These are phyloP conservation scores for Rhamnella rubrinervis DNA, from an alignment of 331 rosid genomes.

Conservation along the genomic window DNA sequence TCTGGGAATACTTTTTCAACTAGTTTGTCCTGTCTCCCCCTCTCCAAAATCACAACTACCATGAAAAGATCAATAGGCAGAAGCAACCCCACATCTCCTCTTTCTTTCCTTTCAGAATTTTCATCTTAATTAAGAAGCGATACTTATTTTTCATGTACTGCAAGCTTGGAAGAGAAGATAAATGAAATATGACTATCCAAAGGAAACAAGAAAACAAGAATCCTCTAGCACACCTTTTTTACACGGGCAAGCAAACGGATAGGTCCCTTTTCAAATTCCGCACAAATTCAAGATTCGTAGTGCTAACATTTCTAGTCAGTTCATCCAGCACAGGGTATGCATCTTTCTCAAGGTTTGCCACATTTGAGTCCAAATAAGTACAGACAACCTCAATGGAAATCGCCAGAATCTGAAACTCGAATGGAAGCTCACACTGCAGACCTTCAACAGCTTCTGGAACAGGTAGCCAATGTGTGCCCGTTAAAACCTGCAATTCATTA, in stretches of 20 bases:
- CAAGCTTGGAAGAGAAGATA: background rate
- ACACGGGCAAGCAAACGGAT: slow-evolving; percentile 84
- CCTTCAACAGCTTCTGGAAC: slow-evolving; percentile 56
- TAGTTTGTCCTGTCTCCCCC: too few species aligned
- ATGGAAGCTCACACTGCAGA: slow-evolving; percentile 78
- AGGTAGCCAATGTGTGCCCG: slow-evolving; percentile 54
- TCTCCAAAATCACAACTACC: too few species aligned
- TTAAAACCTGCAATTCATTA: slow-evolving; percentile 38
- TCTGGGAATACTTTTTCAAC: too few species aligned
- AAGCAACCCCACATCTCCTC: background rate
- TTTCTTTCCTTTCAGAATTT: background rate
- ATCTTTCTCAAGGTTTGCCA: slow-evolving; percentile 76
- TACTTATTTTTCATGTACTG: background rate
- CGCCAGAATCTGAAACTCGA: slow-evolving; percentile 94
- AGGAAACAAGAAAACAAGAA: background rate
- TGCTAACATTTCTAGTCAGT: slow-evolving; percentile 86
- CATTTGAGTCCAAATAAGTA: slow-evolving; percentile 65
- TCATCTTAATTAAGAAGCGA: background rate
- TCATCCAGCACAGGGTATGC: slow-evolving; percentile 93
- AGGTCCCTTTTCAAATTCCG: slow-evolving; percentile 88
- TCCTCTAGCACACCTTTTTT: slow-evolving; percentile 62
- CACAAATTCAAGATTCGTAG: slow-evolving; percentile 92
- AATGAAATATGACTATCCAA: background rate
- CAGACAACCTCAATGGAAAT: slow-evolving; percentile 89
- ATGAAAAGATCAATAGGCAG: background rate